Evolutionary conservation across 148 eudicot genomes (phyloP), one percentile per base, ranked within the genome.

Genomic region (Salicornia ramosissima): DNA sequence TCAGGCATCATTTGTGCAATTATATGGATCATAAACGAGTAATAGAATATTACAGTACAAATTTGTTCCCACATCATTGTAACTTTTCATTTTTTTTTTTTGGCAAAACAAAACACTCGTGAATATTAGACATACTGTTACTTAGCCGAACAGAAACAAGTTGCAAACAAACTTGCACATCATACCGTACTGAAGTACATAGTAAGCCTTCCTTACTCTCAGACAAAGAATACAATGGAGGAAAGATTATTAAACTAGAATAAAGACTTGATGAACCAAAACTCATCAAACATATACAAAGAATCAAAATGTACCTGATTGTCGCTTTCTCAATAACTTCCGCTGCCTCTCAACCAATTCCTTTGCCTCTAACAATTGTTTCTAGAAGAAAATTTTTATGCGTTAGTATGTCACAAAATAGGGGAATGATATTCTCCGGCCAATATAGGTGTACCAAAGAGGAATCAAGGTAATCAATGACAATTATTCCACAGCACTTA

Each of bases 301-400:
- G n/a, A n/a, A n/a, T n/a, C n/a, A 60, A 29, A 0, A 19, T 49
- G 11, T 84, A 94, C 98, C 98, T 71, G 96, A 60, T 73, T 83
- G 98, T 49, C 92, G 86, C 76, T 88, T 94, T 77, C 85, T 88
- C 78, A 94, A 69, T 46, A 71, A 86, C 80, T 90, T 94, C 61
- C 98, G 78, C 81, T 88, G 96, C 80, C 97, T 85, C 83, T 94
- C 98, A 65, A 94, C 82, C 74, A 84, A 82, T 82, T 94, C 98
- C 81, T 89, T 90, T 66, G 78, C 82, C 75, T 94, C 98, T 70
- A 88, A 77, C 71, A 94, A 84, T 80, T 85, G 89, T 74, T 80
- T 90, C 98, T 93, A 60, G 21, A 75, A 75, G 4, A 36, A 4
- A 43, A 77, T 71, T 67, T 65, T 18, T 73, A 15, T 76, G 68